Evolutionary conservation across 768 basidiomycete species (phyloP), one percentile per base, ranked within the genome.

Genomic region (Fomitopsis pulvina): DNA sequence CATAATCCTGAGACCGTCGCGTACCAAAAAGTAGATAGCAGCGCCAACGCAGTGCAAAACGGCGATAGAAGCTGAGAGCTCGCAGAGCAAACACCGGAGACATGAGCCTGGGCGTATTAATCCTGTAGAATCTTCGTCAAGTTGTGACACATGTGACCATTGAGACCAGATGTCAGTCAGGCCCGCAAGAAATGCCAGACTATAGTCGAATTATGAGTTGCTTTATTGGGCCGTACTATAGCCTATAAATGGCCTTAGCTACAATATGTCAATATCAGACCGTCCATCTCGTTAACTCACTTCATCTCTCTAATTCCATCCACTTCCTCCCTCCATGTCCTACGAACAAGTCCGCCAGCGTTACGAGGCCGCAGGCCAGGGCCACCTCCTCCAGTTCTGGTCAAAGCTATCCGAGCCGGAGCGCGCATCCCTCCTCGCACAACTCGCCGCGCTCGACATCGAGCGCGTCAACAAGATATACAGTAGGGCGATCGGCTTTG

Each of bases 401-500:
- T 72, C 82, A 50, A 71, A 74, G 30, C 83, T 98, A 52, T 68
- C 79, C 40, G 68, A 80, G 4, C 47, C 71, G 3, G 84, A 94
- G 59, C 88, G 81, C 59, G 62, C 68, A 7, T 63, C 77, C 8
- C 78, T 98, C 48, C 64, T 76, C 52, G 61, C 68, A 11, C 95
- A 97, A 68, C 83, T 97, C 57, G 74, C 80, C 41, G 67, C 75
- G 10, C 81, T 99, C 64, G 83, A 97, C 65, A 83, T 96, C 57
- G 79, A 85, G 51, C 89, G 93, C 55, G 92, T 98, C 52, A 97
- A 97, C 72, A 78, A 82, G 58, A 80, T 97, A 58, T 94, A 83
- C 78, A 60, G 74, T 38, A 87, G 81, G 57, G 90, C 95, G 18
- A 73, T 92, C 55, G 57, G 74, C 30, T 74, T 81, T 4, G 89